Evolutionary conservation across 768 basidiomycete genomes (phyloP), one percentile per base, ranked within the genome.

Genomic region (Leccinum disarticulatum): DNA sequence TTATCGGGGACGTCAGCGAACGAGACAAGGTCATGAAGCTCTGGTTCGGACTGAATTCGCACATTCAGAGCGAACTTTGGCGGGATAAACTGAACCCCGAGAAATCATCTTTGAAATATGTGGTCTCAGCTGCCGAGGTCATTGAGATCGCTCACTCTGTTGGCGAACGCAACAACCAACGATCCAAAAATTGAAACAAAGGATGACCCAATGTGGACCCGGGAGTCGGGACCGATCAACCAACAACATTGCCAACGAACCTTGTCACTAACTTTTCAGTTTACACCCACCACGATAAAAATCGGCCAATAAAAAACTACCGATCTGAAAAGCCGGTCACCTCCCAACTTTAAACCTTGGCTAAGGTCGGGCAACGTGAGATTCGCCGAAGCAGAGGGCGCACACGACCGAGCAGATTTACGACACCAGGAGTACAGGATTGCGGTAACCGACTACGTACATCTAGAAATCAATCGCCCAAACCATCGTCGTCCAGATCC

Each of bases 401-500:
- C 22, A 25, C 38, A 52, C 31, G 31, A 51, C 30, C 46, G 25
- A 61, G 11, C 27, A 14, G 0, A 31, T 43, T 49, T 35, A 13
- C 27, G n/a, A 33, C 30, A 22, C 10, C 52, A 48, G 31, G 17
- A 14, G 38, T 36, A 50, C 14, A 46, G 14, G n/a, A 50, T 33
- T 27, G 38, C 38, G 8, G 28, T 49, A n/a, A 30, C 43, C 49
- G 58, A 38, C 17, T 38, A 38, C 22, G 17, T 41, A 41, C 38
- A 25, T 36, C 41, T 57, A 73, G 57, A 74, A 22, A 22, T 22
- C 22, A 73, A 49, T 74, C 72, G 9, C 73, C 72, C 19, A 73
- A 51, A 19, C 73, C 76, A 54, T 93, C 94, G 52, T 95, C 91
- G 64, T 95, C 93, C 52, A 91, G 78, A 52, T 91, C 87, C 0